Evolutionary conservation across 305 asterid genomes (phyloP), one percentile per base, ranked within the genome.

Genomic region (Solanum hybrid): DNA sequence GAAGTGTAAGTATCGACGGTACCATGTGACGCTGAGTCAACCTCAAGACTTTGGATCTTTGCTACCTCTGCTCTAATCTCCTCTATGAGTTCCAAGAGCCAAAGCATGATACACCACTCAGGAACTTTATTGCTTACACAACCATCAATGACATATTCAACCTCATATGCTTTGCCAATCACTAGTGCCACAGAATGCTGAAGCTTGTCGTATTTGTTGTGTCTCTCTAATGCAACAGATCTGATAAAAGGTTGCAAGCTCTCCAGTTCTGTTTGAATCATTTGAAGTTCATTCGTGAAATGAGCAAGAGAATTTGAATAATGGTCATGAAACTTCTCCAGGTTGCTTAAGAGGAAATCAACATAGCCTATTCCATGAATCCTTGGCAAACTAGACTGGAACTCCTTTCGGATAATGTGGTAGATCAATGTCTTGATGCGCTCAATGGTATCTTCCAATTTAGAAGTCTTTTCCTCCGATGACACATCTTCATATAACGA

Each of bases 401-500:
- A 60, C 71, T 60, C 11, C 71, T 60, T 60, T 3, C 71, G 10
- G 0, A 60, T 60, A 0, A 60, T 20, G 5, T 7, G 71, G 71
- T 20, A 60, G 26, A 60, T 60, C 71, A 60, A 60, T 60, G 26
- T 20, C 71, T 60, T 60, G 71, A 60, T 1, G 11, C 71, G 26
- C 26, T 60, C 11, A 7, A 20, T 60, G 1, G 71, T 60, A 60
- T 0, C 71, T 60, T 60, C 1, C 11, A 60, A 60, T 1, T 60
- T 1, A 60, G 71, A 1, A 60, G 11, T 60, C 71, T 0, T 0
- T 60, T 60, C 24, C 2, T 20, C 26, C 71, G 0, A 60, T 60
- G 71, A 0, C 24, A 56, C 24, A 56, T 56, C 69, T 60, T 60
- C 26, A 60, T 20, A 7, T 3, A 60, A 60, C 0, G 71, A 60